phyloP scores from a whole-genome alignment of 2,329 filamentous ascomycete species.

The Gremmenia infestans region DNA sequence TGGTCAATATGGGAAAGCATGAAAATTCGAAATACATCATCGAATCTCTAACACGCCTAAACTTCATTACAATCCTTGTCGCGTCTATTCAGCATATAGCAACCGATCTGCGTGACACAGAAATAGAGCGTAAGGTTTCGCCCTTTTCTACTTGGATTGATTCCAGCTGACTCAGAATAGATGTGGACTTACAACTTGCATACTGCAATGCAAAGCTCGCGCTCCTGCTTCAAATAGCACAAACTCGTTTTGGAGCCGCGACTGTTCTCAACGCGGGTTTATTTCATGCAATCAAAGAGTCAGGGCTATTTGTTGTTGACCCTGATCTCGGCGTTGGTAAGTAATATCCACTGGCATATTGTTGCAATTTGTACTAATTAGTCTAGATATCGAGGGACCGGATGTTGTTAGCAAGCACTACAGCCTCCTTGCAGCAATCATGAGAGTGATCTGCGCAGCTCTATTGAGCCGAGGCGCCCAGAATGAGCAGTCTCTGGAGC shows the following conservation, averaged over 20 bases:
- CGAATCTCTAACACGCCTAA: slow-evolving; percentile 74
- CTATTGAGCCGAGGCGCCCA: slow-evolving; percentile 77
- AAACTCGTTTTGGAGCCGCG: slow-evolving; percentile 78
- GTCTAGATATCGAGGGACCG: slow-evolving; percentile 28
- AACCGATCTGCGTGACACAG: slow-evolving; percentile 60
- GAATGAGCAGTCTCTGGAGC: slow-evolving; percentile 66
- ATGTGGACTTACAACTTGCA: slow-evolving; percentile 34
- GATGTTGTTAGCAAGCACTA: slow-evolving; percentile 45
- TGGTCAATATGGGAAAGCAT: slow-evolving; percentile 68
- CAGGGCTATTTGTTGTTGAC: slow-evolving; percentile 82
- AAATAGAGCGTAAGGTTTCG: slow-evolving; percentile 46
- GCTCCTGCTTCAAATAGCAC: slow-evolving; percentile 76
- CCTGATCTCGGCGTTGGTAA: slow-evolving; percentile 79
- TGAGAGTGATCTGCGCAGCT: slow-evolving; percentile 76
- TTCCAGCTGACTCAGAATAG: slow-evolving; percentile 16
- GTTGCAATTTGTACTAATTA: slow-evolving; percentile 3
- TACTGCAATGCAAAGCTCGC: slow-evolving; percentile 69
- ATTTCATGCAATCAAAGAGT: slow-evolving; percentile 74
- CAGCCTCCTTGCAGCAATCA: slow-evolving; percentile 70
- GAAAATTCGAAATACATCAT: slow-evolving; percentile 72
- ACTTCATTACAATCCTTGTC: slow-evolving; percentile 86
- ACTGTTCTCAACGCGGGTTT: slow-evolving; percentile 86
- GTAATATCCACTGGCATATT: slow-evolving; percentile 17
- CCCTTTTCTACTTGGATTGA: background rate
- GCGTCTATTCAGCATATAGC: slow-evolving; percentile 79